Percentiles rank a stretch among this genome's conserved stretches.
Evolutionary conservation across 306 rosid species (phyloP).

Genomic region (Arachis hypogaea): DNA sequence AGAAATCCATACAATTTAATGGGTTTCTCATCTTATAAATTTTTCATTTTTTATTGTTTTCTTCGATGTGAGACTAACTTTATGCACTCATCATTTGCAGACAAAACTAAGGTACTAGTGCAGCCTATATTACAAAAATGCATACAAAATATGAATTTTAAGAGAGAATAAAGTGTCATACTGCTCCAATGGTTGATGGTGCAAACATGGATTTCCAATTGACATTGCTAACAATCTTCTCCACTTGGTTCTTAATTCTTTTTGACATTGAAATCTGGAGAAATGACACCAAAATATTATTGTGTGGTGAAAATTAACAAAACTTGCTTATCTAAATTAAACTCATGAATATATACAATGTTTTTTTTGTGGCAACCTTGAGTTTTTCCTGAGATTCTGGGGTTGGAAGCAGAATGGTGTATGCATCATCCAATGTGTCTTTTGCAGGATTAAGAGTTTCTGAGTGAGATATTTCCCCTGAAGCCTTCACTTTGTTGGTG

Average conservation of each 20-base stretch:
- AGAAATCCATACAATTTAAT: not conserved
- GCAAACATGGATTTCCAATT: slow-evolving; percentile 73
- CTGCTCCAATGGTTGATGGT: slow-evolving; percentile 87
- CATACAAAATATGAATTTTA: not conserved
- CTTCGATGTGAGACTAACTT: too few species aligned
- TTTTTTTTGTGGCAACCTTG: slow-evolving; percentile 26
- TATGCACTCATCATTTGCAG: too few species aligned
- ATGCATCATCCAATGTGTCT: slow-evolving; percentile 43
- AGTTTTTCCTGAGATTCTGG: slow-evolving; percentile 37
- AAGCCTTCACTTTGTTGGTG: slow-evolving; percentile 35
- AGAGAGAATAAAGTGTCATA: slow-evolving; percentile 39
- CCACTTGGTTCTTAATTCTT: slow-evolving; percentile 37
- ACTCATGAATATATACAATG: too few species aligned
- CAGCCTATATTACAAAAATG: not conserved
- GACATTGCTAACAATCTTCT: slow-evolving; percentile 39
- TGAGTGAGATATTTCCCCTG: slow-evolving; percentile 30
- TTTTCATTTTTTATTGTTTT: too few species aligned
- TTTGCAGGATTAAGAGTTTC: slow-evolving; percentile 50
- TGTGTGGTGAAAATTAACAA: not conserved
- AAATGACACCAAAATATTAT: slow-evolving; percentile 13
- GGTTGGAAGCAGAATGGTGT: slow-evolving; percentile 48
- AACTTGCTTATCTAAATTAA: too few species aligned
- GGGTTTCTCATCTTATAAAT: too few species aligned
- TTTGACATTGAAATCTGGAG: slow-evolving; percentile 45
- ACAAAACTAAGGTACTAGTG: too few species aligned